A percentile compares a stretch with the other conserved stretches of the same genome.
These are phyloP conservation scores for Novakomyces olei DNA, from an alignment of 805 yeast species.

Conservation along the genomic window DNA sequence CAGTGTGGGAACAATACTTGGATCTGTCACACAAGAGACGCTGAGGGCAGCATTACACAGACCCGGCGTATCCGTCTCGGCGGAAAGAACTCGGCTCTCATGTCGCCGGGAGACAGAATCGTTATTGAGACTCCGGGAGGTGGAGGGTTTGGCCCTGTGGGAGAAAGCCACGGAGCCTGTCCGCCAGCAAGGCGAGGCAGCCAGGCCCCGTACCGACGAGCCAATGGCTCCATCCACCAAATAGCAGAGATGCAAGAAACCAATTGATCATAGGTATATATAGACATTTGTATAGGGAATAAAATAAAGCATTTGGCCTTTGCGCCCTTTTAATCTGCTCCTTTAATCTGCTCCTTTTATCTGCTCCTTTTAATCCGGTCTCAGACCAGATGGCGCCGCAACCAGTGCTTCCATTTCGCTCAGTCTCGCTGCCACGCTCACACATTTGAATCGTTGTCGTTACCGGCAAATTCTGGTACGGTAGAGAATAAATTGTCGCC, in stretches of 20 bases:
- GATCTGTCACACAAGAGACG: constrained; percentile 16
- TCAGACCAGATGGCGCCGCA: too few species aligned
- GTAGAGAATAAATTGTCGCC: too few species aligned
- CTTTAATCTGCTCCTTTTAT: too few species aligned
- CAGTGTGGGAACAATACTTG: constrained; percentile 40
- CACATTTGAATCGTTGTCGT: too few species aligned
- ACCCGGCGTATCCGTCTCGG: constrained; percentile 24
- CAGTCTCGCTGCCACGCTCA: too few species aligned
- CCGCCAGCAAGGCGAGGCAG: not conserved
- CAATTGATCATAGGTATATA: not conserved
- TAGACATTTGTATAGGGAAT: not conserved
- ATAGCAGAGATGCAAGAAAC: not conserved
- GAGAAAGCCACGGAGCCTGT: not conserved
- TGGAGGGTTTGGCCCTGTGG: constrained; percentile 43
- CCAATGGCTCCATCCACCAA: not conserved
- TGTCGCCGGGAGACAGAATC: constrained; percentile 41
- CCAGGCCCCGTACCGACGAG: constrained; percentile 2
- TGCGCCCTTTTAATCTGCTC: too few species aligned
- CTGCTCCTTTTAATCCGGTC: too few species aligned
- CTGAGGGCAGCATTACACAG: constrained; percentile 18
- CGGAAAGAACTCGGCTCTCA: constrained; percentile 43
- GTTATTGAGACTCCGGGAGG: constrained; percentile 66
- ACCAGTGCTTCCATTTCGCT: too few species aligned
- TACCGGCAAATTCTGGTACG: too few species aligned
- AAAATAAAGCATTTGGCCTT: too few species aligned